Conservation (phyloP, 2,329 filamentous ascomycete genomes). For the Chrysosporium keratinophilum region DNA sequence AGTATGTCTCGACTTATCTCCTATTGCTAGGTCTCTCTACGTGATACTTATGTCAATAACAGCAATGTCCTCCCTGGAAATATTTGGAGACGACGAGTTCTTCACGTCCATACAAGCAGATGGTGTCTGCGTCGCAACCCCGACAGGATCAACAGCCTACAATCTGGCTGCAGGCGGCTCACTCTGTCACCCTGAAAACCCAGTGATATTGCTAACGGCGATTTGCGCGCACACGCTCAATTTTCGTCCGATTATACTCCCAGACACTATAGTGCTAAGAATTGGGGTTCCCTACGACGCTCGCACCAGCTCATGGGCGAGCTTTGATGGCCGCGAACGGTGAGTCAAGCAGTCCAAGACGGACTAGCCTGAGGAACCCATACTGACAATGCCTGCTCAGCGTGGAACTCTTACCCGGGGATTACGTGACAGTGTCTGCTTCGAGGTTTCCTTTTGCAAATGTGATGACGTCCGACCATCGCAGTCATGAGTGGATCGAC, state of each 20-base stretch:
- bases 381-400: constrained; percentile 21
- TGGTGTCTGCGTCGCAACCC: constrained; percentile 86
- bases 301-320: constrained; percentile 85
- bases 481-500: constrained; percentile 42
- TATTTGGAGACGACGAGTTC: constrained; percentile 78
- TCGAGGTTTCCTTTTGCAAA: constrained; percentile 44
- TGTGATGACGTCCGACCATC: constrained; percentile 35
- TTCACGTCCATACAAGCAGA: constrained; percentile 91
- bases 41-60: constrained; percentile 3
- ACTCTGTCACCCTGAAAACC: constrained; percentile 88
- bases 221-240: constrained; percentile 88
- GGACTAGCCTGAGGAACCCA: not conserved
- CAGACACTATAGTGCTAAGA: constrained; percentile 87
- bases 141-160: constrained; percentile 92
- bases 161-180: constrained; percentile 83
- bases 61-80: constrained; percentile 88
- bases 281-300: constrained; percentile 93
- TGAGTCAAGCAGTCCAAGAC: constrained; percentile 22
- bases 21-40: not conserved
- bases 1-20: constrained; percentile 46
- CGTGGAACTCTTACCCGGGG: constrained; percentile 40
- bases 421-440: constrained; percentile 45
- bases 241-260: constrained; percentile 87
- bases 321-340: constrained; percentile 87
- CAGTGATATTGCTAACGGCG: constrained; percentile 78